A percentile compares a stretch with the other conserved stretches of the same genome.
phyloP scores from a whole-genome alignment of 202 grass and related monocot genomes.

The Digitaria exilis region DNA sequence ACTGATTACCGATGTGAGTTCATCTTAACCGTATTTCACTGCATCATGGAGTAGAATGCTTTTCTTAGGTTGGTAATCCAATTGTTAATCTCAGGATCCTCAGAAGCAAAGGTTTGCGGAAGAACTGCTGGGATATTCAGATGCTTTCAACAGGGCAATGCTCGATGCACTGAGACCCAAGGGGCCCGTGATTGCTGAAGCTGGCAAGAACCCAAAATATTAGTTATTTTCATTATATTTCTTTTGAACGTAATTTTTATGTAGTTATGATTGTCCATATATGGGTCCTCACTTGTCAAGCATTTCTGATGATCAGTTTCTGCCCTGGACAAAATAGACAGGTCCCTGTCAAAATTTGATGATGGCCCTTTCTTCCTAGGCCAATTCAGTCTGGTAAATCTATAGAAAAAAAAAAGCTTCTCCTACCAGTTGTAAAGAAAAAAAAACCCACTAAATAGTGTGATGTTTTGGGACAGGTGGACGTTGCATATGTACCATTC shows the following conservation, averaged over 20 bases:
- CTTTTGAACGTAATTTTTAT: not conserved
- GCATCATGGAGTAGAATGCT: not conserved
- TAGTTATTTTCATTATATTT: not conserved
- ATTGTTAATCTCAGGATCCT: constrained; percentile 29
- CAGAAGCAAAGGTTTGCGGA: constrained; percentile 43
- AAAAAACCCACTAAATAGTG: not conserved
- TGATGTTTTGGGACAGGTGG: constrained; percentile 40
- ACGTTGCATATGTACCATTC: constrained; percentile 64
- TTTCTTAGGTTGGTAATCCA: not conserved
- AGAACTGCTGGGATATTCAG: constrained; percentile 43
- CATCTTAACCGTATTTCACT: not conserved
- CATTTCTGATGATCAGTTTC: constrained; percentile 32
- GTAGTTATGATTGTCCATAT: not conserved
- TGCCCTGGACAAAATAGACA: constrained; percentile 51
- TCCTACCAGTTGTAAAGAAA: not conserved
- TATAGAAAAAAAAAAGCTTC: not conserved
- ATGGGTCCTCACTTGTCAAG: not conserved
- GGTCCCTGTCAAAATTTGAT: constrained; percentile 38
- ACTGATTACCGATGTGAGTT: constrained; percentile 40
- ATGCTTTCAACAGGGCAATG: constrained; percentile 40
- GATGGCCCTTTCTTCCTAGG: constrained; percentile 63
- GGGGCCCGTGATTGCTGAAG: constrained; percentile 29
- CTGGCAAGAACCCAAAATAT: constrained; percentile 20
- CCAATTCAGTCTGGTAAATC: constrained; percentile 52
- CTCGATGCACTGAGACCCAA: constrained; percentile 13